Percentiles rank a stretch among this genome's conserved stretches.
Conservation (phyloP, 805 yeast species). For the Candida gorgasii region DNA sequence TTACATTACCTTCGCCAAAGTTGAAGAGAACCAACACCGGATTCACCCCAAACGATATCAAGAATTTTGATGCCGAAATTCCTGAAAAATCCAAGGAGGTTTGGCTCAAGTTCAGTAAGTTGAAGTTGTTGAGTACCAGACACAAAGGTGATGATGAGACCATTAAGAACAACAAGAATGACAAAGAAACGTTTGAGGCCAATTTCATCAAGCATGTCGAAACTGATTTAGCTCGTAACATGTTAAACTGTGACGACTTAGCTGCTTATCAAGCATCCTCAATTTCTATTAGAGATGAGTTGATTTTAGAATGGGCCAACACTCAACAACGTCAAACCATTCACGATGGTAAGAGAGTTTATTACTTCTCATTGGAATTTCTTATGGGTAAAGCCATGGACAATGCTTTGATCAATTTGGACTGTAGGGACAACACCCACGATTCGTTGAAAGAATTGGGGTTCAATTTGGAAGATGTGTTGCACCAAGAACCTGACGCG, state of each 20-base stretch:
- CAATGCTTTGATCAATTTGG: constrained; percentile 84
- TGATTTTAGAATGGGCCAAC: constrained; percentile 86
- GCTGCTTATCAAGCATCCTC: constrained; percentile 94
- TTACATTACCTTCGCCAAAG: constrained; percentile 39
- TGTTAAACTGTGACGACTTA: constrained; percentile 87
- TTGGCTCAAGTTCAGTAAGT: constrained; percentile 72
- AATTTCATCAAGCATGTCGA: constrained; percentile 84
- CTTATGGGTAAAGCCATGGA: constrained; percentile 95
- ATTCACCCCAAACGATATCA: constrained; percentile 85
- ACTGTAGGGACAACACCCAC: constrained; percentile 59
- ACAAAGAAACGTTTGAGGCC: constrained; percentile 60
- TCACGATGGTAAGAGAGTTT: constrained; percentile 80
- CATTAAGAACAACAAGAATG: constrained; percentile 15
- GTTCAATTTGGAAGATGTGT: constrained; percentile 80
- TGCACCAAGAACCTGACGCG: constrained; percentile 89
- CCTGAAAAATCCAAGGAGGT: constrained; percentile 74
- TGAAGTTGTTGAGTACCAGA: constrained; percentile 20
- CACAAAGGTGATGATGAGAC: constrained; percentile 22
- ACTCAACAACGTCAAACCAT: constrained; percentile 89
- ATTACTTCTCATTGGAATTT: constrained; percentile 84
- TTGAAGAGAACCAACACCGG: constrained; percentile 85
- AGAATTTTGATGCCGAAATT: constrained; percentile 76
- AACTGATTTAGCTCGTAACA: constrained; percentile 84
- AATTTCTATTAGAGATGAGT: constrained; percentile 71
- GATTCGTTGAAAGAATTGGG: constrained; percentile 64